Percentiles rank a stretch among this genome's conserved stretches.
phyloP scores from a whole-genome alignment of 257 asterid species.

The Lavandula angustifolia region DNA sequence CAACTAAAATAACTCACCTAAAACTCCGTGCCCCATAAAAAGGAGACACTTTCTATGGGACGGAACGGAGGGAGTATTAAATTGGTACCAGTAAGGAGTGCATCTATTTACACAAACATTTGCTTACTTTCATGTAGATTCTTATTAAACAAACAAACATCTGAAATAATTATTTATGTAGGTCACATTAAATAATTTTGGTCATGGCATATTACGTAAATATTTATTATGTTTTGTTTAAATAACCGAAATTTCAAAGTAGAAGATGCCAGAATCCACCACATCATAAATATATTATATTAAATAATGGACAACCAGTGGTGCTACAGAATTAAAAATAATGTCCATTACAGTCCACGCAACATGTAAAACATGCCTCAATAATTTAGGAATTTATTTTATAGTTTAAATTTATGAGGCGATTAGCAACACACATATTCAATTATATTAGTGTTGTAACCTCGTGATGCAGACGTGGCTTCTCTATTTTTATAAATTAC shows the following conservation, averaged over 20 bases:
- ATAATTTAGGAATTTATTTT: not conserved
- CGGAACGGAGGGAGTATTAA: too few species aligned
- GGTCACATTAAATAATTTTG: not conserved
- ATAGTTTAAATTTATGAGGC: not conserved
- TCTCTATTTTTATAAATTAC: not conserved
- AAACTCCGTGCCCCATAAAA: too few species aligned
- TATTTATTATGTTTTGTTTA: not conserved
- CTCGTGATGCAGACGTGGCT: not conserved
- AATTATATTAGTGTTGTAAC: not conserved
- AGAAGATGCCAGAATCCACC: not conserved
- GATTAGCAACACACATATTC: not conserved
- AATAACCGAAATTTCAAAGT: not conserved
- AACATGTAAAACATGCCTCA: conserved; percentile 11
- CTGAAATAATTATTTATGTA: not conserved
- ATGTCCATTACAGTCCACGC: not conserved
- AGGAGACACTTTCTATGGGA: too few species aligned
- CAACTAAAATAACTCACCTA: too few species aligned
- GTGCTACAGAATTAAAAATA: not conserved
- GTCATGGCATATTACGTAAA: too few species aligned
- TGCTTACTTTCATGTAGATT: too few species aligned
- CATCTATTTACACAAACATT: too few species aligned
- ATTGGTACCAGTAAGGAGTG: too few species aligned
- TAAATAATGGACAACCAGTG: not conserved
- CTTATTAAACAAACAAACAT: too few species aligned
- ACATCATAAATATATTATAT: not conserved